Conservation (phyloP, 2,329 filamentous ascomycete species). For the Ophiocordyceps camponoti-saundersi region DNA sequence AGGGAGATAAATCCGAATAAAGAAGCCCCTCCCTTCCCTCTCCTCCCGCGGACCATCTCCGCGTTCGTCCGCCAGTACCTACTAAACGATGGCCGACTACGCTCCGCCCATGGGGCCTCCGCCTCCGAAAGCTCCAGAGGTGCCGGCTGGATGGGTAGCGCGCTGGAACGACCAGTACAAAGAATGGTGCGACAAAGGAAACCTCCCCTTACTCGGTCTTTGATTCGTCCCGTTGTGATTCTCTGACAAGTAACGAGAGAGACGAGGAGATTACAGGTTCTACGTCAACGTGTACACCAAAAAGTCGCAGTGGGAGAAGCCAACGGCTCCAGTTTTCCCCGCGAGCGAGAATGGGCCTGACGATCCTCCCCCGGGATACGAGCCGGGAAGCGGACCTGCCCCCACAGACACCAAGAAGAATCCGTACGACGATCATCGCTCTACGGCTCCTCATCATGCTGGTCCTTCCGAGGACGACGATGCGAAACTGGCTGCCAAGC, state of each 20-base stretch:
- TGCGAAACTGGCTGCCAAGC: constrained; percentile 53
- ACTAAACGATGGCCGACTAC: constrained; percentile 34
- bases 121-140: constrained; percentile 46
- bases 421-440: constrained; percentile 39
- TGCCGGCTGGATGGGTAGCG: constrained; percentile 55
- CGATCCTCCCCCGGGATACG: constrained; percentile 54
- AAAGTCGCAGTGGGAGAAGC: constrained; percentile 79
- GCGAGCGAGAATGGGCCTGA: constrained; percentile 25
- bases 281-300: constrained; percentile 83
- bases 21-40: too few species aligned
- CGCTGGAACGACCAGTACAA: constrained; percentile 79
- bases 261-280: constrained; percentile 49
- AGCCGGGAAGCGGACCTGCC: constrained; percentile 21
- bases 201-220: too few species aligned
- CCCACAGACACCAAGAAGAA: constrained; percentile 48
- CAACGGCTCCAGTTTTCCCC: constrained; percentile 48
- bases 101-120: constrained; percentile 35
- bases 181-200: constrained; percentile 41
- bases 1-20: too few species aligned
- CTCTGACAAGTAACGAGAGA: too few species aligned
- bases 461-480: constrained; percentile 37
- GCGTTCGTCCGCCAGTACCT: too few species aligned
- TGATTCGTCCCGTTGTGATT: too few species aligned
- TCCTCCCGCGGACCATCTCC: too few species aligned
- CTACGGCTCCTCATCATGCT: constrained; percentile 12